These are phyloP conservation scores for Phytophthora capsici DNA, from an alignment of 352 stramenopile species.

Conservation along the genomic window DNA sequence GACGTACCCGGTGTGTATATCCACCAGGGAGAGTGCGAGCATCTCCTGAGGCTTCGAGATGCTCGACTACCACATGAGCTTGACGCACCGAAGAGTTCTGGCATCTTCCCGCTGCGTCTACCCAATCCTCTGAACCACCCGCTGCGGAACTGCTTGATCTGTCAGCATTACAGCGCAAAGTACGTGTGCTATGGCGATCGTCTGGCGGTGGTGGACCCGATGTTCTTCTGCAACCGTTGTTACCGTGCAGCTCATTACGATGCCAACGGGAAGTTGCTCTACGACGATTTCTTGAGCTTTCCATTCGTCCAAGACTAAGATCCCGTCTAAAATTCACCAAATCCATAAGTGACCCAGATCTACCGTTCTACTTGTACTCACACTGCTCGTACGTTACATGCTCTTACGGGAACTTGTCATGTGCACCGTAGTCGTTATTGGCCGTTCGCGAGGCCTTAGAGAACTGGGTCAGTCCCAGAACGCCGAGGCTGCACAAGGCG, in stretches of 20 bases:
- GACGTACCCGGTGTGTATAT: constrained; percentile 73
- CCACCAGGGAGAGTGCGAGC: constrained; percentile 82
- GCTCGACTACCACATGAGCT: constrained; percentile 61
- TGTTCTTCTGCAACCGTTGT: constrained; percentile 83
- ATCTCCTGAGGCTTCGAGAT: constrained; percentile 71
- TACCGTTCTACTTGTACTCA: constrained; percentile 13
- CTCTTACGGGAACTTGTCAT: constrained; percentile 82
- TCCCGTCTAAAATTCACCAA: constrained; percentile 9
- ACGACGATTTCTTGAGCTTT: constrained; percentile 76
- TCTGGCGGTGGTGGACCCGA: constrained; percentile 67
- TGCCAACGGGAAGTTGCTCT: constrained; percentile 55
- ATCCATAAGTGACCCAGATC: constrained; percentile 27
- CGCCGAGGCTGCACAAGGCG: constrained; percentile 62
- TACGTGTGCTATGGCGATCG: constrained; percentile 80
- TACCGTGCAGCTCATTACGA: constrained; percentile 75
- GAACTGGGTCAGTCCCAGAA: constrained; percentile 73
- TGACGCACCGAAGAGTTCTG: constrained; percentile 40
- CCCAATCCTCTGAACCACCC: constrained; percentile 53
- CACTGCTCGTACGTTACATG: not conserved
- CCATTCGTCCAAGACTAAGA: constrained; percentile 73
- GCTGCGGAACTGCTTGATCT: constrained; percentile 78
- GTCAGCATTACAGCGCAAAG: constrained; percentile 79
- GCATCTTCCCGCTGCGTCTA: constrained; percentile 66
- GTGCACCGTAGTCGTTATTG: constrained; percentile 74
- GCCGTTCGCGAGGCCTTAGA: constrained; percentile 79